Percentiles rank a stretch among this genome's conserved stretches.
These are phyloP conservation scores for Echeveria elegans DNA, from an alignment of 164 flowering plant species.

Conservation along the genomic window DNA sequence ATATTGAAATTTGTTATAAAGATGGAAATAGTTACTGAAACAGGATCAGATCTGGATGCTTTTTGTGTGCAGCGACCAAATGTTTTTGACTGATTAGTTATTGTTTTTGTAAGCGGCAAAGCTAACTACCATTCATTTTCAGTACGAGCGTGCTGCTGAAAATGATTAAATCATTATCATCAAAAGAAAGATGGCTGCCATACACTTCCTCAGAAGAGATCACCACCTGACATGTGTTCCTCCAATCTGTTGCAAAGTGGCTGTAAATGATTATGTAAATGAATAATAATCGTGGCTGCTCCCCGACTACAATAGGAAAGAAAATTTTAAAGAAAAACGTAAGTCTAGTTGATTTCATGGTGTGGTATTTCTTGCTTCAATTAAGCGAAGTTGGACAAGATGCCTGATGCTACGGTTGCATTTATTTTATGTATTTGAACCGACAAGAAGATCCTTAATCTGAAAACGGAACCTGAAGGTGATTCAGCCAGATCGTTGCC, in stretches of 20 bases:
- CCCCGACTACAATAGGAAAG: not conserved
- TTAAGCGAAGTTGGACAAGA: no score
- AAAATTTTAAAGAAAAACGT: no score
- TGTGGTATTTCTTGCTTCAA: no score
- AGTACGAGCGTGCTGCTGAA: constrained; percentile 1
- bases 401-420: no score
- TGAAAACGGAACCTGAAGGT: no score
- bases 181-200: not conserved
- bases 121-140: not conserved
- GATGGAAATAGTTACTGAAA: not conserved
- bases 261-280: no score
- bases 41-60: not conserved
- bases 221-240: not conserved
- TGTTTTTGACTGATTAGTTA: not conserved
- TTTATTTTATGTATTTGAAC: no score
- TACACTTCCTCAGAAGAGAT: not conserved
- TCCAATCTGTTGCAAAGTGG: not conserved
- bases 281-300: not conserved
- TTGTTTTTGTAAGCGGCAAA: not conserved
- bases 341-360: no score
- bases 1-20: not conserved
- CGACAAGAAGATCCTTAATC: no score
- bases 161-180: not conserved
- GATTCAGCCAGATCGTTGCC: no score
- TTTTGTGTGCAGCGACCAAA: no score